Conservation (phyloP, 768 basidiomycete species). For the Termitomyces sp. region DNA sequence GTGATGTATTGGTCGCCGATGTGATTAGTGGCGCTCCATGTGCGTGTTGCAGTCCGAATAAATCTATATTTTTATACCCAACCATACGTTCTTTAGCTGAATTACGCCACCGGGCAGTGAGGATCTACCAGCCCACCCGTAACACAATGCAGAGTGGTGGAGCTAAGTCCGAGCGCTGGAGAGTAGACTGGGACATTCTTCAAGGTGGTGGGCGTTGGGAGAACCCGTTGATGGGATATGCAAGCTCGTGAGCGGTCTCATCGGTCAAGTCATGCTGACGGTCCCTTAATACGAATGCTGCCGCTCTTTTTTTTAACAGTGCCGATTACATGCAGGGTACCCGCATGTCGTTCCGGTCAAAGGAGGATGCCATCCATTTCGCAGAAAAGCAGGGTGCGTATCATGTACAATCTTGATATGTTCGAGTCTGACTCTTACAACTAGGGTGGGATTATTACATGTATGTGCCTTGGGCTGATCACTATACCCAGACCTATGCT, state of each 20-base stretch:
- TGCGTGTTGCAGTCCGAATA: slow-evolving; percentile 30
- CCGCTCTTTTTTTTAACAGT: slow-evolving; percentile 34
- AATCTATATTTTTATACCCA: not conserved
- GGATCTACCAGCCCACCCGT: slow-evolving; percentile 90
- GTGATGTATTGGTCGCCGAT: slow-evolving; percentile 75
- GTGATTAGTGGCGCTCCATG: slow-evolving; percentile 84
- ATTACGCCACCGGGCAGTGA: slow-evolving; percentile 81
- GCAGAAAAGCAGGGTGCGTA: slow-evolving; percentile 90
- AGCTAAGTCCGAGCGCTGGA: slow-evolving; percentile 84
- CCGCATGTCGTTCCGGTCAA: slow-evolving; percentile 75
- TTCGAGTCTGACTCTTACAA: slow-evolving; percentile 10
- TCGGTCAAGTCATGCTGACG: not conserved
- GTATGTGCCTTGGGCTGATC: slow-evolving; percentile 40
- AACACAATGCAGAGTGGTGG: slow-evolving; percentile 95
- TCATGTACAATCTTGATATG: not conserved
- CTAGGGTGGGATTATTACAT: slow-evolving; percentile 92
- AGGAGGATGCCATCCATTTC: slow-evolving; percentile 91
- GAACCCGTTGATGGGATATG: slow-evolving; percentile 97
- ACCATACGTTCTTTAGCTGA: slow-evolving; percentile 47
- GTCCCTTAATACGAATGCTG: not conserved
- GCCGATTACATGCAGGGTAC: slow-evolving; percentile 97
- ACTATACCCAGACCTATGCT: slow-evolving; percentile 9
- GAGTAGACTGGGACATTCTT: slow-evolving; percentile 93
- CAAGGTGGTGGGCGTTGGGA: slow-evolving; percentile 93
- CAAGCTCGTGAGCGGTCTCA: slow-evolving; percentile 73